phyloP scores from a whole-genome alignment of 495 filamentous ascomycete species.

The Chaetomidium leptoderma region DNA sequence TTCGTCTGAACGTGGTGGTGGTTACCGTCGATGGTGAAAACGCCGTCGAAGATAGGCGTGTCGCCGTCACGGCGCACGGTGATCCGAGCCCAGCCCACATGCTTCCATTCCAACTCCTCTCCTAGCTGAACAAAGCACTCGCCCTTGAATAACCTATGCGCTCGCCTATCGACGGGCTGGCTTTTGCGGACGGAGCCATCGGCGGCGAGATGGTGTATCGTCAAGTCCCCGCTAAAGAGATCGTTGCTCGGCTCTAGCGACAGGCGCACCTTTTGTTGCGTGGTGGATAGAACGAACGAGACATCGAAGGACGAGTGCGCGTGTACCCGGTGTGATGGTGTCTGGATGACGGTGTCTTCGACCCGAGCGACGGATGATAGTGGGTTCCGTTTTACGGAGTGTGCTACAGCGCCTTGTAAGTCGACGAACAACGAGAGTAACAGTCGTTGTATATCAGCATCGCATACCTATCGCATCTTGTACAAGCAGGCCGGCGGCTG shows the following conservation, averaged over 20 bases:
- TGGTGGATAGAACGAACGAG: conserved; percentile 67
- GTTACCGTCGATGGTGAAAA: conserved; percentile 73
- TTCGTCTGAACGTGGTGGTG: conserved; percentile 84
- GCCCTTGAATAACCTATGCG: conserved; percentile 82
- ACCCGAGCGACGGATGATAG: conserved; percentile 68
- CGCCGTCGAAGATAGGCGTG: conserved; percentile 82
- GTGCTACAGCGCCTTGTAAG: conserved; percentile 42
- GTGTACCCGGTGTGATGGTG: conserved; percentile 72
- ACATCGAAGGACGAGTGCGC: conserved; percentile 77
- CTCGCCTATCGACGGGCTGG: conserved; percentile 63
- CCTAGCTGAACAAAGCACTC: conserved; percentile 64
- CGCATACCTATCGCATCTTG: conserved; percentile 34
- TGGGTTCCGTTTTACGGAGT: conserved; percentile 71
- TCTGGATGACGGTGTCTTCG: conserved; percentile 71
- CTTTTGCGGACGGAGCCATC: conserved; percentile 59
- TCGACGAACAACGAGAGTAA: neutral
- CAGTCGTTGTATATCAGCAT: neutral
- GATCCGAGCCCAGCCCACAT: conserved; percentile 82
- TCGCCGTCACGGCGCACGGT: conserved; percentile 69
- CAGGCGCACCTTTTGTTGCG: conserved; percentile 67
- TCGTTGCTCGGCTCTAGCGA: conserved; percentile 88
- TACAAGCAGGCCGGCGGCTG: conserved; percentile 29
- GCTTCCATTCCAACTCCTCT: conserved; percentile 62
- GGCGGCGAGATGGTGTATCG: conserved; percentile 61
- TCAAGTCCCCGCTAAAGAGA: conserved; percentile 72